These are phyloP conservation scores for Clarireedia monteithiana DNA, from an alignment of 2,329 filamentous ascomycete genomes.

Conservation along the genomic window DNA sequence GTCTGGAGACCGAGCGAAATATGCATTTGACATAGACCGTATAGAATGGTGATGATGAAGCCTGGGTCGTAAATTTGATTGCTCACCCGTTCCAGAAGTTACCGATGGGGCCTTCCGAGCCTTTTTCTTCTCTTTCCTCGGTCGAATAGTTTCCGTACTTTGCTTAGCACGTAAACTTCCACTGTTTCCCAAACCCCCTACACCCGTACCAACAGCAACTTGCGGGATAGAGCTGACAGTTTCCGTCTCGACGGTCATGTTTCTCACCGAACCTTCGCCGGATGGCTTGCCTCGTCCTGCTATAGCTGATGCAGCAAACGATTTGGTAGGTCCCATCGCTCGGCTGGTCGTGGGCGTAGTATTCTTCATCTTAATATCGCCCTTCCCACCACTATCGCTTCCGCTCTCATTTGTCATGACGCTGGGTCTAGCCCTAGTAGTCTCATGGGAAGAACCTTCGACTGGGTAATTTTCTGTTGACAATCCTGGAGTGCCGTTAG, in stretches of 20 bases:
- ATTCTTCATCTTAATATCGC: slow-evolving; percentile 32
- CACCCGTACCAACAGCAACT: slow-evolving; percentile 62
- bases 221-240: slow-evolving; percentile 89
- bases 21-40: slow-evolving; percentile 17
- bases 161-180: slow-evolving; percentile 78
- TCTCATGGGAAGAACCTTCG: slow-evolving; percentile 27
- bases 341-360: slow-evolving; percentile 40
- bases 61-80: slow-evolving; percentile 26
- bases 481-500: slow-evolving; percentile 38
- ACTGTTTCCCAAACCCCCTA: slow-evolving; percentile 53
- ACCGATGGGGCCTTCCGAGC: slow-evolving; percentile 67
- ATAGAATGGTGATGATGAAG: slow-evolving; percentile 34
- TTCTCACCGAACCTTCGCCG: slow-evolving; percentile 67
- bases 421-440: slow-evolving; percentile 40
- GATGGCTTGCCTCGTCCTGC: slow-evolving; percentile 56
- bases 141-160: slow-evolving; percentile 92
- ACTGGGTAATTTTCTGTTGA: slow-evolving; percentile 31
- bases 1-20: slow-evolving; percentile 15
- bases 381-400: slow-evolving; percentile 58
- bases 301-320: slow-evolving; percentile 52
- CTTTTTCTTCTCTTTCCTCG: slow-evolving; percentile 83
- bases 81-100: slow-evolving; percentile 66
- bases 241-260: slow-evolving; percentile 97
- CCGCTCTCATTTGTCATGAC: slow-evolving; percentile 45
- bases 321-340: slow-evolving; percentile 49